Evolutionary conservation across 768 basidiomycete genomes (phyloP), one percentile per base, ranked within the genome.

Genomic region (Postia placenta): DNA sequence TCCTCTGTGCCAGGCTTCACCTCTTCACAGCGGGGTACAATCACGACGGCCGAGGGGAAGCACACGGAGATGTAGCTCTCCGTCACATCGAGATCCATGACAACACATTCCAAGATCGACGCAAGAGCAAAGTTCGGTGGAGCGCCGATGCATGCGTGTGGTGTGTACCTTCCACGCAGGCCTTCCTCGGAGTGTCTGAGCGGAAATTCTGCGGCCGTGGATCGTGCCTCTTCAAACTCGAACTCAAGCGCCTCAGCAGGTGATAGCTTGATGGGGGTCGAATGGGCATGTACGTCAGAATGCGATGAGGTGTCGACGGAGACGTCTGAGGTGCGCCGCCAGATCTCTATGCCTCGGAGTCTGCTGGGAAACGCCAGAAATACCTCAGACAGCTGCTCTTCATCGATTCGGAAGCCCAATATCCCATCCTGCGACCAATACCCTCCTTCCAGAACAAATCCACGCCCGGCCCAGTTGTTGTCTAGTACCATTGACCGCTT

Each of bases 401-500:
- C 60, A 45, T 59, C 60, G 19, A 61, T 40, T 14, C 30, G 27
- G 44, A 57, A 59, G 33, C 22, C 7, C 9, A 50, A 26, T 3
- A 58, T 52, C 15, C 25, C 46, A 5, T 45, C 49, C 6, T 51
- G 37, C 35, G 44, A 45, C 7, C 41, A 25, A 24, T 55, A 58
- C 11, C 54, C 56, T 12, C 60, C 56, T 30, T 59, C 54, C 28
- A 40, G 41, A 12, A 59, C 47, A 17, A 42, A 39, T 5, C 60
- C 60, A n/a, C 30, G 50, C 1, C 60, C 58, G 12, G 54, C 48
- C 60, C 60, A 61, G 45, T 56, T 57, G 15, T 41, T 52, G 28
- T 59, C 56, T 4, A 58, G n/a, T 1, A 42, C 37, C 19, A 38
- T 25, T 35, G 50, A 53, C 27, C 54, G 33, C 12, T 54, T 42